Percentiles rank a stretch among this genome's conserved stretches.
Conservation (phyloP, 176 grass and related monocot species). For the Otatea glauca region DNA sequence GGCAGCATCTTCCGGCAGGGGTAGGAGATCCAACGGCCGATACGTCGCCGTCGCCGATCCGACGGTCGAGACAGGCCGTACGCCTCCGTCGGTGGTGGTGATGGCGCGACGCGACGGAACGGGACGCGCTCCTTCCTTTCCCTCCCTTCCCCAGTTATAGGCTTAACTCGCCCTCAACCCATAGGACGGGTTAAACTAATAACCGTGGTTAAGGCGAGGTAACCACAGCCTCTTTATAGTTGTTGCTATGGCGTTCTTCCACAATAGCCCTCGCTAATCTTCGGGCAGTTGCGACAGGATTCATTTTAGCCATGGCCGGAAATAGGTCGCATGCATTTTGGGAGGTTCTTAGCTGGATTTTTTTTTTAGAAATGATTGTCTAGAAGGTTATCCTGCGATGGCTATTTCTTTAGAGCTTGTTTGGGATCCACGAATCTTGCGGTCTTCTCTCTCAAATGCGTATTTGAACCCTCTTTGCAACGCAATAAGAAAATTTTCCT, state of each 20-base stretch:
- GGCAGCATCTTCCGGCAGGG: neutral
- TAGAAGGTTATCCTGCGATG: neutral
- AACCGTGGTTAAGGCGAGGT: conserved; percentile 43
- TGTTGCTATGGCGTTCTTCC: neutral
- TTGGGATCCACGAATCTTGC: too few relatives aligned
- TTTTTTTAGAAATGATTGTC: neutral
- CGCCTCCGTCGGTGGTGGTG: neutral
- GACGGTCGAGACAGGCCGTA: neutral
- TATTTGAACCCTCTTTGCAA: too few relatives aligned
- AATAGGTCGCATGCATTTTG: conserved; percentile 4
- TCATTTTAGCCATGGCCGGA: conserved; percentile 29
- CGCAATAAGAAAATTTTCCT: too few relatives aligned
- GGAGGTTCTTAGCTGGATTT: neutral
- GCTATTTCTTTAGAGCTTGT: neutral
- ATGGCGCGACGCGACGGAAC: neutral
- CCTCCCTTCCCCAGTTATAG: neutral
- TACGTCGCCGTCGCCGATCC: conserved; percentile 7
- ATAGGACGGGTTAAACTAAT: conserved; percentile 49
- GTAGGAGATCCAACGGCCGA: neutral
- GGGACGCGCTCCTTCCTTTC: neutral
- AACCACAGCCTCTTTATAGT: neutral
- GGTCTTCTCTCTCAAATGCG: too few relatives aligned
- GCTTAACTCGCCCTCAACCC: conserved; percentile 25
- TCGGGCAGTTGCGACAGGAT: neutral
- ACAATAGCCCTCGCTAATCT: neutral